Evolutionary conservation across 495 filamentous ascomycete genomes (phyloP), one percentile per base, ranked within the genome.

Genomic region (Penicillium egyptiacum): DNA sequence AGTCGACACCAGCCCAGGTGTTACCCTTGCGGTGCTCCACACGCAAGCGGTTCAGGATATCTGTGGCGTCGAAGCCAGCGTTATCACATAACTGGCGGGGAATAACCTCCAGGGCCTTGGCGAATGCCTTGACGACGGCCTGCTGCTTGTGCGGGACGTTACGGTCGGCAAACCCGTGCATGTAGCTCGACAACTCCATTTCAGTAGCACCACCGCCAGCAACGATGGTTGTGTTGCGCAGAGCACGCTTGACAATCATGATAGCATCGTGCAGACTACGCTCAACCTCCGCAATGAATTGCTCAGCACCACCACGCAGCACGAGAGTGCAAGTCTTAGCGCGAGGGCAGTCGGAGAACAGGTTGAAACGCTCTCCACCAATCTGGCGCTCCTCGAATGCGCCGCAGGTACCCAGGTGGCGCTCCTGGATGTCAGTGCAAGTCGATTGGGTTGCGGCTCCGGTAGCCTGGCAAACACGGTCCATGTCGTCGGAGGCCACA

Each of bases 211-310:
- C 94, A 61, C 94, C 94, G 56, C 94, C 94, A 25, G 92, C 94
- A 31, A 98, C 94, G 64, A 98, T 96, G 63, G 83, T 89, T 59
- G 87, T 86, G 76, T 98, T 93, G 77, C 89, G 88, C 69, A 97
- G 89, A 26, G 93, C 90, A 46, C 95, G 91, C 81, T 96, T 97
- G 60, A 98, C 94, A 61, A 98, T 94, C 94, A 98, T 98, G 77
- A 98, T 96, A 41, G 93, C 94, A 69, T 98, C 94, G 75, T 98
- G 94, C 55, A 98, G 81, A 70, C 90, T 95, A 40, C 94, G 87
- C 80, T 98, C 94, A 1, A 97, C 93, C 72, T 98, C 94, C 41
- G 94, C 94, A 65, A 98, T 98, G 79, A 98, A 98, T 71, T 98
- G 94, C 79, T 98, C 94, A 26, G 94, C 94, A 50, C 94, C 94